Evolutionary conservation across 495 filamentous ascomycete species (phyloP).

Genomic region (Evansstolkia leycettana): DNA sequence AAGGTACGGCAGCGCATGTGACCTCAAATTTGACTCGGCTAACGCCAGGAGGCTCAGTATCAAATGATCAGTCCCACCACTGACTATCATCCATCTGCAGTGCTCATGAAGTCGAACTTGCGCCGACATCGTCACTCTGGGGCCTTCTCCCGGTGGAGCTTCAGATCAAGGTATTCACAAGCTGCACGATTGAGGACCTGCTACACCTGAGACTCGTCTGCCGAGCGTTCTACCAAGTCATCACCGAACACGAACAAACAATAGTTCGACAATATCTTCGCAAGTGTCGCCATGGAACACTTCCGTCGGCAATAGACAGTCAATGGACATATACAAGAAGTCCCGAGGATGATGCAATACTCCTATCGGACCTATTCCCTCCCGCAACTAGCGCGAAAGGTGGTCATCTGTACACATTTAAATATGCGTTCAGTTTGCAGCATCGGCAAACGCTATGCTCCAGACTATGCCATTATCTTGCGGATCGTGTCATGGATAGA

Average conservation of each 20-base stretch:
- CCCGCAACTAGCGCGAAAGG: slow-evolving; percentile 31
- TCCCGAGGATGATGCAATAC: slow-evolving; percentile 32
- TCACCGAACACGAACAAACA: slow-evolving; percentile 25
- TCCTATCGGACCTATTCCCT: slow-evolving; percentile 34
- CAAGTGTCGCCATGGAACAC: slow-evolving; percentile 32
- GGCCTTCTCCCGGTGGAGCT: slow-evolving; percentile 30
- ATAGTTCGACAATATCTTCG: slow-evolving; percentile 33
- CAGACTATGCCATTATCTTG: slow-evolving; percentile 28
- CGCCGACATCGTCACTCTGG: slow-evolving; percentile 23
- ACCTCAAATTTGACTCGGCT: slow-evolving; percentile 6
- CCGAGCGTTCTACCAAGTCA: slow-evolving; percentile 23
- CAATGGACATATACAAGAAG: slow-evolving; percentile 31
- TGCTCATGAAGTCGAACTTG: slow-evolving; percentile 7
- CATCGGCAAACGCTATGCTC: slow-evolving; percentile 30
- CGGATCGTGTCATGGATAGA: slow-evolving; percentile 31
- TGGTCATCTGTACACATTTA: slow-evolving; percentile 32
- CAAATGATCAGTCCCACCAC: too few species aligned
- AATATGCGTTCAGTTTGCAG: slow-evolving; percentile 26
- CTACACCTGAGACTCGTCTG: slow-evolving; percentile 28
- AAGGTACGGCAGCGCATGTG: slow-evolving; percentile 8
- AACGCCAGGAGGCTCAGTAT: too few species aligned
- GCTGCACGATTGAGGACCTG: slow-evolving; percentile 28
- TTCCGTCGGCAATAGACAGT: slow-evolving; percentile 28
- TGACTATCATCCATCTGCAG: slow-evolving; percentile 1
- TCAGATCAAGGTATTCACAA: slow-evolving; percentile 31